These are phyloP conservation scores for Zoysia pacifica DNA, from an alignment of 176 grass and related monocot species.

Conservation along the genomic window DNA sequence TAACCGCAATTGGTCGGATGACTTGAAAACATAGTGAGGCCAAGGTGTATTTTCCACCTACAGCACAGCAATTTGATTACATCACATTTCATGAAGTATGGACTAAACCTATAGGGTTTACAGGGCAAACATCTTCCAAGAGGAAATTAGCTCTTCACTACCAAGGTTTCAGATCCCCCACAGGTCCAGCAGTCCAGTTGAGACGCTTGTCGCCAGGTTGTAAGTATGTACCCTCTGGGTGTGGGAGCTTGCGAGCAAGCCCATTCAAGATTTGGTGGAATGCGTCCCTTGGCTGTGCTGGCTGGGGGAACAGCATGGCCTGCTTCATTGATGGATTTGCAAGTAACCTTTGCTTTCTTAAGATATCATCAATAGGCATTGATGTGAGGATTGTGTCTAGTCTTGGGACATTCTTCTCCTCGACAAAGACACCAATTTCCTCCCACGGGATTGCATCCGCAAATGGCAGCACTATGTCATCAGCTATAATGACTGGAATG, in stretches of 20 bases:
- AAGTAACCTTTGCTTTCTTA: slow-evolving; percentile 94
- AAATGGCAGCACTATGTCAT: slow-evolving; percentile 93
- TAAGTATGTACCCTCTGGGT: slow-evolving; percentile 67
- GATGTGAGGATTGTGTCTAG: slow-evolving; percentile 90
- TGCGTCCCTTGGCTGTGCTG: slow-evolving; percentile 74
- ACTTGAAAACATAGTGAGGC: background rate
- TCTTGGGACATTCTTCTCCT: slow-evolving; percentile 83
- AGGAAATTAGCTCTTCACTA: slow-evolving; percentile 30
- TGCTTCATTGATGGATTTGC: slow-evolving; percentile 96
- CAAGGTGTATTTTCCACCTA: slow-evolving; percentile 46
- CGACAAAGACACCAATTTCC: slow-evolving; percentile 86
- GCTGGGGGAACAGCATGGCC: slow-evolving; percentile 89
- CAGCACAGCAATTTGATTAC: slow-evolving; percentile 37
- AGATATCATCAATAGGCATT: slow-evolving; percentile 76
- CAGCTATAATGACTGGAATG: slow-evolving; percentile 94
- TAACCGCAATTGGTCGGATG: too few species aligned
- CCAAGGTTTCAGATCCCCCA: slow-evolving; percentile 92
- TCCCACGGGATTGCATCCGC: slow-evolving; percentile 96
- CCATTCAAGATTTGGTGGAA: slow-evolving; percentile 98
- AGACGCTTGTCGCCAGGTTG: slow-evolving; percentile 52
- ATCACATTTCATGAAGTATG: slow-evolving; percentile 34
- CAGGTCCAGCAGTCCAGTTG: slow-evolving; percentile 89
- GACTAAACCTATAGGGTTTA: slow-evolving; percentile 35
- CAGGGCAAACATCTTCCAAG: background rate
- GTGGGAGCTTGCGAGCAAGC: slow-evolving; percentile 87